Evolutionary conservation across 805 yeast species (phyloP), one percentile per base, ranked within the genome.

Genomic region (Jamesozyma lodderae): DNA sequence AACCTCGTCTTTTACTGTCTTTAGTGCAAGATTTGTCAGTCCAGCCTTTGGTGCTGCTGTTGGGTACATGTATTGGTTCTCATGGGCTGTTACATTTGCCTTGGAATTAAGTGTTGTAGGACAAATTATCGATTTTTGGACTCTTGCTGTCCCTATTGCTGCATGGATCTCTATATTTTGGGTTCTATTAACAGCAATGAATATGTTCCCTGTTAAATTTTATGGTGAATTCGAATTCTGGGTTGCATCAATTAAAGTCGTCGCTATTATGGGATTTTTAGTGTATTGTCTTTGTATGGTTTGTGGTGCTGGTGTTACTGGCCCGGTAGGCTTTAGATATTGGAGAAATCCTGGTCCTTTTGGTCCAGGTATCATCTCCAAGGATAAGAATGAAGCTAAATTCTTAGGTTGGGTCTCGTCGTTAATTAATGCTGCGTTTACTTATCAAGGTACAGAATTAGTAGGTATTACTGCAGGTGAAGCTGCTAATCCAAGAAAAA

Each of bases 341-440:
- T 81, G 88, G 90, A 73, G 84, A 62, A 58, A 81, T 52, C 86
- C 87, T 11, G 86, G 86, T 46, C 72, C 85, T 9, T 77, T 81
- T 77, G 82, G 84, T 33, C 75, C 73, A 34, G 85, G 84, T 36
- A 69, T 71, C 26, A 59, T 72, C 25, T 75, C 76, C 10, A 44
- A 53, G 13, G 65, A 73, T 52, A 50, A 49, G 7, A 64, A 67
- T 43, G 75, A 79, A 33, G 82, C 68, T 36, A 67, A 78, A 54
- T 78, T 80, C 52, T 61, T 79, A 36, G 85, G 85, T 36, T 79
- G 81, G 80, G 70, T 79, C 38, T 67, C 77, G 8, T 79, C 86
- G 4, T 66, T 81, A 50, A 70, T 81, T 45, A 74, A 73, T 41
- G 84, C 88, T 26, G 81, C 83, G n/a, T 81, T 81, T 67, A 81